phyloP scores from a whole-genome alignment of 164 flowering plant species.

The Houttuynia cordata region DNA sequence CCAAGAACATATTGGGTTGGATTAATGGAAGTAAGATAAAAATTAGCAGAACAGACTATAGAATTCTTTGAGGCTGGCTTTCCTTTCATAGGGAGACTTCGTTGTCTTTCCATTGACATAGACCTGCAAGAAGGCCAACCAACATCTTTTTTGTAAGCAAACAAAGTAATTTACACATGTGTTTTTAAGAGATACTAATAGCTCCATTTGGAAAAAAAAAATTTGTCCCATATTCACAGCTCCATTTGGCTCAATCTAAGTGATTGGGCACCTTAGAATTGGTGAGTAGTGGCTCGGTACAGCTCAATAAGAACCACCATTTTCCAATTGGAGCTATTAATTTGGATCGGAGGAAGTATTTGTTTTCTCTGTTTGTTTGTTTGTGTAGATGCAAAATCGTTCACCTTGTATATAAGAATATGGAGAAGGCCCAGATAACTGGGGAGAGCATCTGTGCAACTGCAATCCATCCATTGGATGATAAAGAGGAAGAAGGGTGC shows the following conservation, averaged over 20 bases:
- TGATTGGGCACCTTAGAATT: no score
- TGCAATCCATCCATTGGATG: conserved; percentile 76
- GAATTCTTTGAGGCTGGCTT: conserved; percentile 6
- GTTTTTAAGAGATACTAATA: no score
- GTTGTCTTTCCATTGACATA: conserved; percentile 5
- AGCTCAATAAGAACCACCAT: no score
- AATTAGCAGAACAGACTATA: not conserved
- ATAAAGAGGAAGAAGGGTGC: conserved; percentile 63
- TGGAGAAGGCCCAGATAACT: conserved; percentile 74
- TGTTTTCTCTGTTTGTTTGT: not conserved
- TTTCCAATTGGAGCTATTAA: no score
- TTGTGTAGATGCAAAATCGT: not conserved
- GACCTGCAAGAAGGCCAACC: conserved; percentile 3
- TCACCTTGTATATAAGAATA: conserved; percentile 70
- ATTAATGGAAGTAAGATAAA: not conserved
- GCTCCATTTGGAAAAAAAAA: no score
- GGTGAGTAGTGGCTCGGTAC: no score
- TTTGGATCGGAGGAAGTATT: no score
- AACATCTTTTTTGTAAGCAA: no score
- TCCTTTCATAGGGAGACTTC: conserved; percentile 5
- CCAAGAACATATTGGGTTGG: not conserved
- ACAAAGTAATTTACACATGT: no score
- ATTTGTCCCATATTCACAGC: no score
- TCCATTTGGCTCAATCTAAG: no score
- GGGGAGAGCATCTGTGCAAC: conserved; percentile 59